Evolutionary conservation across 2,329 filamentous ascomycete species (phyloP), one percentile per base, ranked within the genome.

Genomic region (Talaromyces verruculosus): DNA sequence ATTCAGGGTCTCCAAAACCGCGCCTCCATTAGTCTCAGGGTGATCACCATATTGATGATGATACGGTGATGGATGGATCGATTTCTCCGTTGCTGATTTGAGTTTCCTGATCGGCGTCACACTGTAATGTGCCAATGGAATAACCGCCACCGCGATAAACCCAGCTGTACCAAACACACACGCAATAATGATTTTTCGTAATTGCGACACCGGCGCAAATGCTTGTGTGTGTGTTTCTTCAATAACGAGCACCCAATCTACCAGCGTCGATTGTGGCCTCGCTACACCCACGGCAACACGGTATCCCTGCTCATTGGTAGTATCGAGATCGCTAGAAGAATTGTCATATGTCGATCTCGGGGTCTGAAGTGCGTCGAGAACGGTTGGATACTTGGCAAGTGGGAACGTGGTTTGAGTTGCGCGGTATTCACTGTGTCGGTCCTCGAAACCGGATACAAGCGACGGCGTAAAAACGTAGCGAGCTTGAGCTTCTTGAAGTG

Each of bases 121-220:
- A 59, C 91, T 91, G 67, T 90, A 86, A 74, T 97, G 93, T 1
- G 93, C 92, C 43, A 93, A 87, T 0, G 93, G 92, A 43, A 93
- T 85, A 2, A 92, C 84, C 1, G 96, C 75, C 8, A 96, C 68
- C 2, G 93, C 75, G 61, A 96, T 85, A 4, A 90, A 83, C 0
- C 89, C 93, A 13, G 89, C 85, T 0, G 92, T 94, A 0, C 90
- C 91, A 74, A 97, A 96, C 0, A 96, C 90, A 68, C 92, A 96
- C 5, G 88, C 91, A 1, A 97, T 78, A 1, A 97, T 85, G 61
- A 97, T 91, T 58, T 89, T 88, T 22, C 91, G 87, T n/a, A 97
- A 82, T 22, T 87, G 88, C 33, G 83, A 79, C 65, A 97, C 93
- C 0, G 93, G 91, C 7, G 83, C 82, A 79, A 90, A 93, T 0